These are phyloP conservation scores for Lactarius psammicola DNA, from an alignment of 768 basidiomycete genomes.

Conservation along the genomic window DNA sequence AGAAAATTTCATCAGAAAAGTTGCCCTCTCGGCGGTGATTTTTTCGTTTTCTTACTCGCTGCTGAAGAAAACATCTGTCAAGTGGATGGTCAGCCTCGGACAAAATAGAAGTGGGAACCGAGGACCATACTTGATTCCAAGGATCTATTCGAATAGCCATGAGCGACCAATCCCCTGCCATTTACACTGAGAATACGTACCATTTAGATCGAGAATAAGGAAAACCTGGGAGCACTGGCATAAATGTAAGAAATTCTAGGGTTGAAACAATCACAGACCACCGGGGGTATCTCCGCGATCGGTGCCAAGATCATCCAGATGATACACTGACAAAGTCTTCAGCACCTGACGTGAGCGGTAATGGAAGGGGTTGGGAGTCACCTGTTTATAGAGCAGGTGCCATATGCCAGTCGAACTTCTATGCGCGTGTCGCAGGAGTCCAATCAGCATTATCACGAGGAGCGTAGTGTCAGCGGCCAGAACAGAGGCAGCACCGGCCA, in stretches of 20 bases:
- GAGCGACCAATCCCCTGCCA: neutral
- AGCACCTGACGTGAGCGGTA: neutral
- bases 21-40: neutral
- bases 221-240: slow-evolving; percentile 1
- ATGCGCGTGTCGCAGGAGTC: neutral
- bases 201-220: slow-evolving; percentile 6
- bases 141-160: neutral
- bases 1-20: neutral
- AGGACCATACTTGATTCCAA: slow-evolving; percentile 9
- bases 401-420: neutral
- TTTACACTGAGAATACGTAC: neutral
- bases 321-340: neutral
- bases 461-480: neutral
- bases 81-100: neutral
- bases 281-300: neutral
- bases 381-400: neutral
- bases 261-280: neutral
- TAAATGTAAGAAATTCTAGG: neutral
- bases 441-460: neutral
- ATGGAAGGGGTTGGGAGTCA: neutral
- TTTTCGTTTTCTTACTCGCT: neutral
- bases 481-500: neutral
- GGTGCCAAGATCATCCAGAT: neutral
- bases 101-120: neutral
- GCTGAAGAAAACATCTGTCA: slow-evolving; percentile 2